Evolutionary conservation across 257 asterid species (phyloP).

Genomic region (Gentiana macrophylla): DNA sequence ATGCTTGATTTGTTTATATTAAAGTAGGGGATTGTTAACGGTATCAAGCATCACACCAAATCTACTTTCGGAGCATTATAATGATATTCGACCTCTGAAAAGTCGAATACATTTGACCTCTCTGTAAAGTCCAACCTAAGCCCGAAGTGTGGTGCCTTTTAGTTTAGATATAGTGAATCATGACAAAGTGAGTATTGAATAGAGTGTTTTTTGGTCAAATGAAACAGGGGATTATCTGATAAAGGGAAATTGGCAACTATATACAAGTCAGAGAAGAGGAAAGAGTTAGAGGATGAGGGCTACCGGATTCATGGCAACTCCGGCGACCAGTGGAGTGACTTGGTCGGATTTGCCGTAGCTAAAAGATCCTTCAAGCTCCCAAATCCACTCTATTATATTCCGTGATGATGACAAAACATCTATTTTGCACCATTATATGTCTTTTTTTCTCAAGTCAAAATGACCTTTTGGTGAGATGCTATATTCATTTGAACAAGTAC

Average conservation of each 20-base stretch:
- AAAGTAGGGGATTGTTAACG: too few species aligned
- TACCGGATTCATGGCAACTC: constrained; percentile 62
- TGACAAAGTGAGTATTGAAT: too few species aligned
- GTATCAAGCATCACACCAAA: too few species aligned
- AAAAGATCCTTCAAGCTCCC: constrained; percentile 78
- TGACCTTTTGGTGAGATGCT: too few species aligned
- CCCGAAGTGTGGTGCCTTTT: background rate
- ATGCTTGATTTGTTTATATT: too few species aligned
- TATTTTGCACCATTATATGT: background rate
- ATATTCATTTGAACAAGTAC: too few species aligned
- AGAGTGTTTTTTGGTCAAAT: background rate
- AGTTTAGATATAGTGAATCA: too few species aligned
- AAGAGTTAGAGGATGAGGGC: constrained; percentile 70
- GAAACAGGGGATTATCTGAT: constrained; percentile 53
- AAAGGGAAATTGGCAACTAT: constrained; percentile 44
- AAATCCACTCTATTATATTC: constrained; percentile 58
- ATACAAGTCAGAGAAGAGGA: constrained; percentile 73
- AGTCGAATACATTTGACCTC: too few species aligned
- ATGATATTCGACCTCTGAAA: too few species aligned
- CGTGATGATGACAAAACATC: constrained; percentile 14
- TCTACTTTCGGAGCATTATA: too few species aligned
- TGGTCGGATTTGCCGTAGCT: constrained; percentile 59
- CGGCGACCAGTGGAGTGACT: constrained; percentile 95
- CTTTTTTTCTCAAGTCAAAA: background rate
- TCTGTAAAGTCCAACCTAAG: too few species aligned